Evolutionary conservation across 257 asterid species (phyloP).

Genomic region (Solanum clarkiae): DNA sequence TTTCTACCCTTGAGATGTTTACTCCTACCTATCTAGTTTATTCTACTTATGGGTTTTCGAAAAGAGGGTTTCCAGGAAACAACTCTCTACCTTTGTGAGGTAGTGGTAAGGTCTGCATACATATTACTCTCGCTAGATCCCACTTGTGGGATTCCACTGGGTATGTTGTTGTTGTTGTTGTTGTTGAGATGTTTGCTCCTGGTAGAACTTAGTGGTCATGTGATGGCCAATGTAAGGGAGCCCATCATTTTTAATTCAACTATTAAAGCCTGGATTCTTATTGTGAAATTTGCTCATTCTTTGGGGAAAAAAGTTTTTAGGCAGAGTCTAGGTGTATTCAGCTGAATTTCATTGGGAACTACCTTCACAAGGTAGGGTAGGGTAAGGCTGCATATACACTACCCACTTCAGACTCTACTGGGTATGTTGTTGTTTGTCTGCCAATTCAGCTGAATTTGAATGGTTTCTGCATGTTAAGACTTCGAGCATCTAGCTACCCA

Average conservation of each 20-base stretch:
- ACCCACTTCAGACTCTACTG: neutral
- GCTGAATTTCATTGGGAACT: neutral
- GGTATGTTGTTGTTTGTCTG: neutral
- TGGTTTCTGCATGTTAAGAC: neutral
- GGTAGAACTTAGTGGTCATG: neutral
- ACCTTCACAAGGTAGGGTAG: neutral
- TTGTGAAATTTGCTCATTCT: neutral
- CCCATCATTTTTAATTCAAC: neutral
- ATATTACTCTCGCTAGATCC: too few relatives aligned
- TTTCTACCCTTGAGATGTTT: neutral
- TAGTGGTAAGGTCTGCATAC: too few relatives aligned
- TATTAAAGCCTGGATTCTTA: neutral
- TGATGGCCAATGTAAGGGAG: neutral
- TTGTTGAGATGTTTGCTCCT: neutral
- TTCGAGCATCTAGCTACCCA: neutral
- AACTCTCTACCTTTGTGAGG: too few relatives aligned
- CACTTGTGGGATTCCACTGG: too few relatives aligned
- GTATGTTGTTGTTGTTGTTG: too few relatives aligned
- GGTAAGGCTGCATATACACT: neutral
- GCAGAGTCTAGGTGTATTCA: neutral
- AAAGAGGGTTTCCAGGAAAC: too few relatives aligned
- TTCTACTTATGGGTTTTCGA: too few relatives aligned
- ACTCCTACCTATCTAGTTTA: neutral
- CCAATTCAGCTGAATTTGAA: neutral
- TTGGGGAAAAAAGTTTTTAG: neutral